These are phyloP conservation scores for Aspergillus brunneoviolaceus DNA, from an alignment of 2,329 filamentous ascomycete genomes.

Conservation along the genomic window DNA sequence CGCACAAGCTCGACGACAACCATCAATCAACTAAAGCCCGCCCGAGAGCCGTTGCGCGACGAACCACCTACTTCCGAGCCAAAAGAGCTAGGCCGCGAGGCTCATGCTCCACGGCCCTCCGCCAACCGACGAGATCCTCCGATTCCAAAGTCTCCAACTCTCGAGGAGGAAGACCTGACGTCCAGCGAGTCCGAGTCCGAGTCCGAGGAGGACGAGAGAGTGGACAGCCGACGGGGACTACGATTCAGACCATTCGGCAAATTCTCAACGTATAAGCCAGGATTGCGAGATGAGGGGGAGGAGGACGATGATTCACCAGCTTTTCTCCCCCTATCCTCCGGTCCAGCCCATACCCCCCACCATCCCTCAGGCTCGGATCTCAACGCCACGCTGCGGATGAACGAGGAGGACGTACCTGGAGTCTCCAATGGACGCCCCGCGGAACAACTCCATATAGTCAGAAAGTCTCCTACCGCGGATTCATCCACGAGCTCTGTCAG, in stretches of 20 bases:
- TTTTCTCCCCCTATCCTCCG: slow-evolving; percentile 44
- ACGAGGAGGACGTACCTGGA: slow-evolving; percentile 29
- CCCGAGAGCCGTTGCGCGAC: slow-evolving; percentile 27
- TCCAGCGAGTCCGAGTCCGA: slow-evolving; percentile 33
- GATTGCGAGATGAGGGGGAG: slow-evolving; percentile 39
- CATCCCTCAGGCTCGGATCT: slow-evolving; percentile 35
- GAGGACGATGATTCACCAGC: slow-evolving; percentile 49
- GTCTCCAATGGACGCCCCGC: slow-evolving; percentile 28
- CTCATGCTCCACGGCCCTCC: slow-evolving; percentile 24
- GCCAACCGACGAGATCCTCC: slow-evolving; percentile 25
- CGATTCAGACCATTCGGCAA: slow-evolving; percentile 41
- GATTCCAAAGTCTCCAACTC: slow-evolving; percentile 31
- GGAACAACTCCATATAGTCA: slow-evolving; percentile 24
- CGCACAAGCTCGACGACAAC: slow-evolving; percentile 35
- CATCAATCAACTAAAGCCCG: slow-evolving; percentile 27
- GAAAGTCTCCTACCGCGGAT: slow-evolving; percentile 23
- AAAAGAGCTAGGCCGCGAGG: slow-evolving; percentile 27
- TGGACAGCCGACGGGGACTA: slow-evolving; percentile 23
- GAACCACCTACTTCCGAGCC: slow-evolving; percentile 25
- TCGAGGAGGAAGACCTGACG: slow-evolving; percentile 35
- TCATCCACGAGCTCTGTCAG: slow-evolving; percentile 41
- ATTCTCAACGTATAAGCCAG: slow-evolving; percentile 37
- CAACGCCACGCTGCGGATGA: slow-evolving; percentile 43
- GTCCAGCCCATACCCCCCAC: slow-evolving; percentile 16
- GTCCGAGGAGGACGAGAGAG: slow-evolving; percentile 32